These are phyloP conservation scores for Malbranchea cinnamomea DNA, from an alignment of 2,329 filamentous ascomycete genomes.

Conservation along the genomic window DNA sequence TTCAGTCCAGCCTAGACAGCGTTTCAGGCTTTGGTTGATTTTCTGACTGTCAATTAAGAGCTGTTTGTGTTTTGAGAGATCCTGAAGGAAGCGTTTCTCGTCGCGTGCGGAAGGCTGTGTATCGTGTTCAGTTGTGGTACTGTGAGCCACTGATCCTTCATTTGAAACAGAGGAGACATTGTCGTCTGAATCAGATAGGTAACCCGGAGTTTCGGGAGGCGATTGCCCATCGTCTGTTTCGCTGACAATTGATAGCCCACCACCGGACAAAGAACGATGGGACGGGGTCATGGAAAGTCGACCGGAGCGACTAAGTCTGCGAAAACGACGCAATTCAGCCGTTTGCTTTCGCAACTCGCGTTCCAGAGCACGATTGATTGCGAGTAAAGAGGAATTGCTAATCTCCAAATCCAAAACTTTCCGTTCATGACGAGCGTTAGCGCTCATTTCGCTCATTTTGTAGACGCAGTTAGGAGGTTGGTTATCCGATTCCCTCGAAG, in stretches of 20 bases:
- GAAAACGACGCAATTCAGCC: slow-evolving; percentile 69
- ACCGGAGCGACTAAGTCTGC: slow-evolving; percentile 70
- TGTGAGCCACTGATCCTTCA: slow-evolving; percentile 22
- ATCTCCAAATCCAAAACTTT: slow-evolving; percentile 96
- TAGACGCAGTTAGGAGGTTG: slow-evolving; percentile 3
- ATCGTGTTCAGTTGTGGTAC: slow-evolving; percentile 22
- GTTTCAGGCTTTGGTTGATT: slow-evolving; percentile 85
- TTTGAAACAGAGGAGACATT: slow-evolving; percentile 22
- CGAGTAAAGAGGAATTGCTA: slow-evolving; percentile 83
- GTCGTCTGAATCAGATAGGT: slow-evolving; percentile 25
- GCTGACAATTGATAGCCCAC: slow-evolving; percentile 31
- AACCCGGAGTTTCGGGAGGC: slow-evolving; percentile 13
- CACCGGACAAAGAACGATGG: slow-evolving; percentile 31
- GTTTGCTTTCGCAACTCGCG: slow-evolving; percentile 84
- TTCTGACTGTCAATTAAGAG: slow-evolving; percentile 80
- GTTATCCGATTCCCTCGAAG: slow-evolving; percentile 8
- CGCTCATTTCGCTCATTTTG: slow-evolving; percentile 57
- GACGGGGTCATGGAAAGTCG: slow-evolving; percentile 47
- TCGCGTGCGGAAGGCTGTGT: slow-evolving; percentile 52
- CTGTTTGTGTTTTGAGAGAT: slow-evolving; percentile 78
- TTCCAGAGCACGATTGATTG: slow-evolving; percentile 88
- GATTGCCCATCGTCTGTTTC: slow-evolving; percentile 24
- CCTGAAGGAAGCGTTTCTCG: slow-evolving; percentile 67
- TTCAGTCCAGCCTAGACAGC: slow-evolving; percentile 81
- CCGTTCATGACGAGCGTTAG: slow-evolving; percentile 78